Base-by-base conservation (phyloP, 495 filamentous ascomycete genomes). In the Darksidea phi region DNA sequence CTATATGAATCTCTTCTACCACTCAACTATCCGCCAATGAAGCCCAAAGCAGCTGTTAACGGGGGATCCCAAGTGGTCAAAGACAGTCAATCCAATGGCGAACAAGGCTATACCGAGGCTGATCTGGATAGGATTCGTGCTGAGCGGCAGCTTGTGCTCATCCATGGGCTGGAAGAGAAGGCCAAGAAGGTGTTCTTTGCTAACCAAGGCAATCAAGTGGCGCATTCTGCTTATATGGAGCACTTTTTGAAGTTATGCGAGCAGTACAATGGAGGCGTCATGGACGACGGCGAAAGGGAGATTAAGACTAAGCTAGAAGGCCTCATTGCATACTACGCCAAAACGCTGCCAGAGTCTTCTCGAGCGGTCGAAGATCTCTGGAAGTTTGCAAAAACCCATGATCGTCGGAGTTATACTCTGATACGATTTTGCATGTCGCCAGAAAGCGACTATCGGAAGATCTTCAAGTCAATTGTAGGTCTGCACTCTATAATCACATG, bases 341-440 rank as follows among this genome's bases (percentile, higher is more conserved):
- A 88, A 68, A 82, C 84, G 15, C 80, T 94, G 18, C 89, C 93
- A 1, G 92, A 97, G 64, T 67, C 83, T 12, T 66, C 79, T 24
- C 82, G 85, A 52, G 83, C 83, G 17, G 80, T 79, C 13, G 80
- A 82, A 2, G 89, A 97, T 70, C 72, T 98, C 1, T 84, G 88
- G 77, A 95, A 88, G 65, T 97, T 96, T 67, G 94, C 90, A 48
- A 96, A 95, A 71, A 78, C 84, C 59, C 90, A 97, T 67, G 91
- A 98, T 71, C 87, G 94, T 41, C 86, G 95, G 50, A 89, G 82
- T 67, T 97, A 96, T 70, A 89, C 94, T 69, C 82, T 97, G 11
- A 85, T 97, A 56, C 84, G 84, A 26, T 96, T 89, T 72, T 85
- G 89, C 46, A 89, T 93, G 74, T 85, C 84, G 26, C 84, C 87